Percentiles rank a stretch among this genome's conserved stretches.
These are phyloP conservation scores for Discostella pseudostelligera DNA, from an alignment of 108 stramenopile genomes.

Conservation along the genomic window DNA sequence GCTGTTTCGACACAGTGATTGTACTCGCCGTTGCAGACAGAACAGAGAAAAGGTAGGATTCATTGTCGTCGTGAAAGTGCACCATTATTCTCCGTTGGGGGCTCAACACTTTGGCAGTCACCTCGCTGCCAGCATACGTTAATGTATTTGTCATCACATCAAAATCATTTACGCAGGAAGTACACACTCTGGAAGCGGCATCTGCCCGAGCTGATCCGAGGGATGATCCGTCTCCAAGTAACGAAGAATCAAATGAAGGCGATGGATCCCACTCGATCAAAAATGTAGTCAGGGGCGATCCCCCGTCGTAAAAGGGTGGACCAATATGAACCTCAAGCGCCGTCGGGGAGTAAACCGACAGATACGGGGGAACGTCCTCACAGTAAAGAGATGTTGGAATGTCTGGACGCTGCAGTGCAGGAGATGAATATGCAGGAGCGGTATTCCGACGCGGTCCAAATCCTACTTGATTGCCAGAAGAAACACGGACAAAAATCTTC, in stretches of 20 bases:
- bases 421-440: constrained; percentile 44
- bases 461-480: constrained; percentile 55
- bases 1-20: constrained; percentile 40
- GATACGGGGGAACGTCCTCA: constrained; percentile 35
- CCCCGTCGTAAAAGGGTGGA: constrained; percentile 69
- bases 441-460: constrained; percentile 53
- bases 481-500: constrained; percentile 50
- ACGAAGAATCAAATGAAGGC: constrained; percentile 41
- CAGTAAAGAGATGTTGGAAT: constrained; percentile 49
- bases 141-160: constrained; percentile 39
- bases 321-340: constrained; percentile 62
- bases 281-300: constrained; percentile 65
- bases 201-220: constrained; percentile 36
- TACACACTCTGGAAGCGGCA: constrained; percentile 37
- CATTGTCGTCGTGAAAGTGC: constrained; percentile 44
- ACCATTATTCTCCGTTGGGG: constrained; percentile 54
- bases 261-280: constrained; percentile 81
- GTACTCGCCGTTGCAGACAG: constrained; percentile 37
- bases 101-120: constrained; percentile 30
- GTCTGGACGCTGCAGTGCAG: constrained; percentile 49
- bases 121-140: constrained; percentile 37
- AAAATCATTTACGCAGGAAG: constrained; percentile 42
- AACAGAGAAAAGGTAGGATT: constrained; percentile 45
- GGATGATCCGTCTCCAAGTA: constrained; percentile 40
- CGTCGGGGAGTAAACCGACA: constrained; percentile 34